Evolutionary conservation across 441 rosid genomes (phyloP), one percentile per base, ranked within the genome.

Genomic region (Arabidopsis lyrata): DNA sequence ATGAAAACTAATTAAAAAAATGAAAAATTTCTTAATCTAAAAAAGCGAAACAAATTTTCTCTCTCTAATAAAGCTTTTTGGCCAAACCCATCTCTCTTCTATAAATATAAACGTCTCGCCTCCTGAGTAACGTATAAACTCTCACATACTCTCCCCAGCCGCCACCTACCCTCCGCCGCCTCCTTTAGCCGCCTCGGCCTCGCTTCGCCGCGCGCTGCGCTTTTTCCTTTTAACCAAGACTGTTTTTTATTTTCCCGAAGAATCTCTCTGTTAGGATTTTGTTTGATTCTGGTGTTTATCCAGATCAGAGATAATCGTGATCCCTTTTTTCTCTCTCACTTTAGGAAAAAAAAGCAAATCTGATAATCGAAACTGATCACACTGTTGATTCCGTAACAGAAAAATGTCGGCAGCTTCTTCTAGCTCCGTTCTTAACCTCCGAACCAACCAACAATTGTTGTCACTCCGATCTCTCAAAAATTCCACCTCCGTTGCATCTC

Each of bases 371-470:
- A 45, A 7, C 49, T 45, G 49, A 41, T 41, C 45, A 12, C 44
- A 53, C 58, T 73, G 58, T 32, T 65, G 57, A 49, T 20, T 67
- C 9, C 2, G 41, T 24, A 14, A 8, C 20, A 1, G 0, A 1
- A 8, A 5, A 39, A 77, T 77, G 80, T 65, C 76, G 68, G 72
- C 63, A 18, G 67, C 75, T 63, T 70, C 80, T 2, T 77, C 80
- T 0, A 71, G 72, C 72, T 71, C 80, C 54, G 50, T 65, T 65
- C 63, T 77, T 1, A 47, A 70, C 5, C 59, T 70, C 5, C 72
- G 75, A 2, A 39, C 49, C 13, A 77, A 65, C 9, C 75, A 71
- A 11, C 45, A 41, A 41, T 27, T 68, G 44, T 66, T 66, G 0
- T 62, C 76, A 0, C 14, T 41, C 71, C 71, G 75, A 55, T 76